Evolutionary conservation across 345 rosid species (phyloP).

Genomic region (Geranium brycei): DNA sequence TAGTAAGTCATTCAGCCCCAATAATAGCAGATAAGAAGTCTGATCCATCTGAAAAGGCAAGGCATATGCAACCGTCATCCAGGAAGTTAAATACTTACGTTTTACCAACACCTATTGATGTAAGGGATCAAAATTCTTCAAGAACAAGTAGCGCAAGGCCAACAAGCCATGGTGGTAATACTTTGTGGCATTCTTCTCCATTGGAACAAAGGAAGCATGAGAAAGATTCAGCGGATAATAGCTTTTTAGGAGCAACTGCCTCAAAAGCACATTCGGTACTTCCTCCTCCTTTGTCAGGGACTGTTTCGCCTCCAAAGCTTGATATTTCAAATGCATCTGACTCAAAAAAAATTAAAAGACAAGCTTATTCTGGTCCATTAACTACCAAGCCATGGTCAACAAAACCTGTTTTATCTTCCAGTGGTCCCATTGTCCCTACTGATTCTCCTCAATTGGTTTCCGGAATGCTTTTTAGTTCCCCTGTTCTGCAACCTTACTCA

Average conservation of each 20-base stretch:
- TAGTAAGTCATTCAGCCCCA: constrained; percentile 79
- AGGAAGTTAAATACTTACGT: constrained; percentile 49
- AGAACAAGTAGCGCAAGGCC: constrained; percentile 30
- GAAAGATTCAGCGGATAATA: constrained; percentile 23
- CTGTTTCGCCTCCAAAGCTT: constrained; percentile 20
- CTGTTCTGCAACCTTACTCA: constrained; percentile 22
- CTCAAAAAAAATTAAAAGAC: constrained; percentile 33
- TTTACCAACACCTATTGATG: constrained; percentile 70
- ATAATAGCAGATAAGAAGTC: constrained; percentile 58
- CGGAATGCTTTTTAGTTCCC: no score
- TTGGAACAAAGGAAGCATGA: constrained; percentile 60
- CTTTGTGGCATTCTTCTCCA: constrained; percentile 78
- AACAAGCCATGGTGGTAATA: constrained; percentile 26
- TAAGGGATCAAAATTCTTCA: constrained; percentile 30
- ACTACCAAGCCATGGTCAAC: constrained; percentile 33
- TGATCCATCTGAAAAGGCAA: constrained; percentile 48
- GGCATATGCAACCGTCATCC: constrained; percentile 30
- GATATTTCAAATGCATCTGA: constrained; percentile 10
- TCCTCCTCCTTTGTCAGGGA: constrained; percentile 53
- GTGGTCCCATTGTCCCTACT: constrained; percentile 30
- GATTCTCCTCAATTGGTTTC: constrained; percentile 12
- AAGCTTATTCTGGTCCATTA: constrained; percentile 72
- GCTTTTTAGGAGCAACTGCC: neutral
- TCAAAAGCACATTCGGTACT: constrained; percentile 19
- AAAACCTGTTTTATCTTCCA: constrained; percentile 35